Percentiles rank a stretch among this genome's conserved stretches.
Evolutionary conservation across 495 filamentous ascomycete genomes (phyloP).

Genomic region (Hypoxylon crocopeplum): DNA sequence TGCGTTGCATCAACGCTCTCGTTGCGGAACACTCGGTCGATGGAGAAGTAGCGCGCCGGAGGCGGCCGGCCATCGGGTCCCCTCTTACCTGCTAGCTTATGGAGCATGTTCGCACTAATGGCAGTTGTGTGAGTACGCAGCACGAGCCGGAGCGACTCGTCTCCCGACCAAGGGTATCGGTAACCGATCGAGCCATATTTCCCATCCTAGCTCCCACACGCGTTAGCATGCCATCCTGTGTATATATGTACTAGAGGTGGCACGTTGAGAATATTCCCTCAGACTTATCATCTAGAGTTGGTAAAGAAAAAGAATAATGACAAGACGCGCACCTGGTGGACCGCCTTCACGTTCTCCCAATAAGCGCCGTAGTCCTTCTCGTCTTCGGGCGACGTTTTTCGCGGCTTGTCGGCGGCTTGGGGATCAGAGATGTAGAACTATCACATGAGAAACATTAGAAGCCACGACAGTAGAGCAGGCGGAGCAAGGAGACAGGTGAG

Average conservation of each 20-base stretch:
- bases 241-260: not conserved
- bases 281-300: no score
- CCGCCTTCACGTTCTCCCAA: conserved; percentile 81
- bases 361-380: conserved; percentile 80
- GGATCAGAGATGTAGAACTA: conserved; percentile 94
- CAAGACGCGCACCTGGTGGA: conserved; percentile 62
- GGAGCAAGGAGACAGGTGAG: not conserved
- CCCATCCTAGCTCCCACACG: conserved; percentile 57
- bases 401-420: conserved; percentile 73
- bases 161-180: conserved; percentile 87
- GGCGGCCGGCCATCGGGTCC: conserved; percentile 56
- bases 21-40: conserved; percentile 92
- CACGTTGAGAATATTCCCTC: no score
- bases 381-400: conserved; percentile 62
- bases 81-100: conserved; percentile 79
- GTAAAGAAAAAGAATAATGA: no score
- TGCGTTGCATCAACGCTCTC: conserved; percentile 97
- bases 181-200: conserved; percentile 95
- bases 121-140: conserved; percentile 97
- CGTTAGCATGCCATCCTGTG: conserved; percentile 36
- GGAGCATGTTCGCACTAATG: conserved; percentile 83
- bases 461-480: not conserved
- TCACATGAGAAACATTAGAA: conserved; percentile 9
- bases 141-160: conserved; percentile 89
- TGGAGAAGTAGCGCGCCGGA: conserved; percentile 93